Conservation (phyloP, 768 basidiomycete species). For the Trametes cinnabarina region DNA sequence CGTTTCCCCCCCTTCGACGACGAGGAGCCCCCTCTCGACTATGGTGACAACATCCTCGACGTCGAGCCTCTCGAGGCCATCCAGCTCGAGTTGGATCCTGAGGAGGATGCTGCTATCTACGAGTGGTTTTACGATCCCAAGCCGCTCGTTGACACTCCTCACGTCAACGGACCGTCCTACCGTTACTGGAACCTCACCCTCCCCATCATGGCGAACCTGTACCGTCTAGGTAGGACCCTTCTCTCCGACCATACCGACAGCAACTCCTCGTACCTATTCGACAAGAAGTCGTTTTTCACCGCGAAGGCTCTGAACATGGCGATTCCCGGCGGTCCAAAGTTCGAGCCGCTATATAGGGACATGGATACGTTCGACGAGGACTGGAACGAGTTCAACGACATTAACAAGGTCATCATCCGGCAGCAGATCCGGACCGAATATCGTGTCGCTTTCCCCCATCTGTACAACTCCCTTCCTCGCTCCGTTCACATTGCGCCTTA, state of each 20-base stretch:
- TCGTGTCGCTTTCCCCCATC: slow-evolving; percentile 97
- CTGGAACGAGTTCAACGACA: slow-evolving; percentile 99
- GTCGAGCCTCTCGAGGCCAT: slow-evolving; percentile 98
- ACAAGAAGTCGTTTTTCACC: slow-evolving; percentile 97
- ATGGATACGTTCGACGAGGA: slow-evolving; percentile 98
- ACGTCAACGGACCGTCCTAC: slow-evolving; percentile 92
- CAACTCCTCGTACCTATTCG: slow-evolving; percentile 92
- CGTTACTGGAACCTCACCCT: slow-evolving; percentile 89
- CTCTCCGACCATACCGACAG: slow-evolving; percentile 90
- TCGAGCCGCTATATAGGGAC: slow-evolving; percentile 95
- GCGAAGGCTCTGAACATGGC: slow-evolving; percentile 97
- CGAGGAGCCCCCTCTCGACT: slow-evolving; percentile 98
- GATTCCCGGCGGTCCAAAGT: slow-evolving; percentile 97
- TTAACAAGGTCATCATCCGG: slow-evolving; percentile 99
- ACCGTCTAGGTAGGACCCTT: slow-evolving; percentile 91
- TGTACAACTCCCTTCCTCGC: slow-evolving; percentile 97
- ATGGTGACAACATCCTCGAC: slow-evolving; percentile 97
- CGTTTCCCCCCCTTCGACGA: slow-evolving; percentile 99
- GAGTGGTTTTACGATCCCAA: slow-evolving; percentile 99
- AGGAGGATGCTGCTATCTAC: slow-evolving; percentile 87
- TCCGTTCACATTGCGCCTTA: slow-evolving; percentile 91
- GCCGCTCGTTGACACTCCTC: slow-evolving; percentile 84
- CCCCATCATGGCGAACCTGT: slow-evolving; percentile 96
- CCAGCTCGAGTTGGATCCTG: slow-evolving; percentile 89
- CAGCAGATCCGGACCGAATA: slow-evolving; percentile 98